These are phyloP conservation scores for Vickermania spadyakhi DNA, from an alignment of 208 protist genomes.

Conservation along the genomic window DNA sequence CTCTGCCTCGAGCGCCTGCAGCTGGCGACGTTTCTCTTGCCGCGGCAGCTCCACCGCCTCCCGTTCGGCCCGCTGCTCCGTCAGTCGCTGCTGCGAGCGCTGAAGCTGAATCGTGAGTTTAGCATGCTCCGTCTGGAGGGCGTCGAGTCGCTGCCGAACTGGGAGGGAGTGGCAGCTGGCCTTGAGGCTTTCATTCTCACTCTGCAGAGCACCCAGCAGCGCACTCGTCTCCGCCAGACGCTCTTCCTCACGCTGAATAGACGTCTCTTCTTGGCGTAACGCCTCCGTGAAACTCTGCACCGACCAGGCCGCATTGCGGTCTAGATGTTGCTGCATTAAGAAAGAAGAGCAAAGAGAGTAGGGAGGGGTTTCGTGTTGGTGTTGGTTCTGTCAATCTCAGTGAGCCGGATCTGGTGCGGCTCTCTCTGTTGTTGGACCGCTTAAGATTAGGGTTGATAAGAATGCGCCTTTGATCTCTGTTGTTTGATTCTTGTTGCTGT, in stretches of 20 bases:
- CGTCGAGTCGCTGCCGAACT: not conserved
- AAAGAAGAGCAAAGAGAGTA: not conserved
- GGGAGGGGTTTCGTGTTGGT: no score
- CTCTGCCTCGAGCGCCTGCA: not conserved
- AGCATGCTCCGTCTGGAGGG: not conserved
- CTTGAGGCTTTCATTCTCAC: not conserved
- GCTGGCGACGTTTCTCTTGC: not conserved
- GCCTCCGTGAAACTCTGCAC: not conserved
- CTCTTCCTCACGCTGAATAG: not conserved
- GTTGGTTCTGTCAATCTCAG: no score
- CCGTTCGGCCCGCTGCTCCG: not conserved
- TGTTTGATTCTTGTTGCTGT: no score
- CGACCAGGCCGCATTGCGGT: not conserved
- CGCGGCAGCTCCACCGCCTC: not conserved
- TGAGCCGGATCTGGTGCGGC: no score
- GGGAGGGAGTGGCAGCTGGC: not conserved
- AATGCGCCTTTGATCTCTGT: no score
- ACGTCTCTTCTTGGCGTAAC: not conserved
- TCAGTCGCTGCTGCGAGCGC: not conserved
- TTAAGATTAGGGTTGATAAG: no score
- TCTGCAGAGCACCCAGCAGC: not conserved
- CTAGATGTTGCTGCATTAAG: not conserved
- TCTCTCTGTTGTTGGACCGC: no score
- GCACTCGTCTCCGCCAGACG: not conserved
- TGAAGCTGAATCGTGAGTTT: not conserved